phyloP scores from a whole-genome alignment of 2,329 filamentous ascomycete species.

The Colletotrichum sp. region DNA sequence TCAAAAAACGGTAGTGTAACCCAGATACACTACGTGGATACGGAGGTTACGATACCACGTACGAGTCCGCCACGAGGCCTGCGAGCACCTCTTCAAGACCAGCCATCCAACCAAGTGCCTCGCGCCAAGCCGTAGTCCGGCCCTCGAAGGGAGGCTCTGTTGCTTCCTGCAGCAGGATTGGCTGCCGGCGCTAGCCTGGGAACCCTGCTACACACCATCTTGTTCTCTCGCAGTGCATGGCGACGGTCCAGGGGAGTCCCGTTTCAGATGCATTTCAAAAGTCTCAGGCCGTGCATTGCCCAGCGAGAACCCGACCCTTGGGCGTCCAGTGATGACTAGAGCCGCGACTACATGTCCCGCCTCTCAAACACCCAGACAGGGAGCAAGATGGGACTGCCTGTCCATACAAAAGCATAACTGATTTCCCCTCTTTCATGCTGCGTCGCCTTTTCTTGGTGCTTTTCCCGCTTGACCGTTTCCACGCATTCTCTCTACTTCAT shows the following conservation, averaged over 20 bases:
- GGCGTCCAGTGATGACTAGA: constrained; percentile 15
- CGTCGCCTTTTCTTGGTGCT: constrained; percentile 15
- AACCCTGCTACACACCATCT: constrained; percentile 21
- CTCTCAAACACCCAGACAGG: constrained; percentile 16
- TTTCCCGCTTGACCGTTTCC: constrained; percentile 8
- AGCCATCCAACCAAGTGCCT: not conserved
- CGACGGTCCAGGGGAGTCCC: constrained; percentile 29
- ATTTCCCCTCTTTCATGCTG: constrained; percentile 20
- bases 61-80: constrained; percentile 4
- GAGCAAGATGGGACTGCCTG: constrained; percentile 15
- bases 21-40: not conserved
- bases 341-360: constrained; percentile 18
- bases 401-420: constrained; percentile 19
- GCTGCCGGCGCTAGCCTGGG: not conserved
- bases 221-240: constrained; percentile 25
- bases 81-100: not conserved
- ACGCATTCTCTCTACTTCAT: not conserved
- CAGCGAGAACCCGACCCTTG: constrained; percentile 3
- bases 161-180: constrained; percentile 19
- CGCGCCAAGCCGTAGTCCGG: constrained; percentile 2
- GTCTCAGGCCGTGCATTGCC: constrained; percentile 26
- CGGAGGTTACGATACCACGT: not conserved
- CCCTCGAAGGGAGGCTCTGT: constrained; percentile 8
- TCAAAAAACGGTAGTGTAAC: not conserved
- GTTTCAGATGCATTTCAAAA: constrained; percentile 42